Evolutionary conservation across 1,284 basidiomycete genomes (phyloP), one percentile per base, ranked within the genome.

Genomic region (Moniliophthora roreri): DNA sequence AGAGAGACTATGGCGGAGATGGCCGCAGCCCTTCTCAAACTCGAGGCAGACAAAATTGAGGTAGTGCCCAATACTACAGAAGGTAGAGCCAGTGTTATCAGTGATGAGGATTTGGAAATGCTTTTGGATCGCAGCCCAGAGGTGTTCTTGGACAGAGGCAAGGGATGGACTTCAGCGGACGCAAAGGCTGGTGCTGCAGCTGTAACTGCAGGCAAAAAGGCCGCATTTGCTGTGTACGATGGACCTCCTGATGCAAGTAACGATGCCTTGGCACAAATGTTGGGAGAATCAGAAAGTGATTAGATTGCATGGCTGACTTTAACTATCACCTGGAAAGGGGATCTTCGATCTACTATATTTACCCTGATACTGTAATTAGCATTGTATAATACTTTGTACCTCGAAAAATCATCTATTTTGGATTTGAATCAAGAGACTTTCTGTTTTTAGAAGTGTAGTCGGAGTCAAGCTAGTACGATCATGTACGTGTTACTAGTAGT

Each of bases 41-140:
- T 95, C 5, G 93, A 97, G 64, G 87, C 87, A 18, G 92, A 97
- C 70, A 88, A 93, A 65, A 93, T 97, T 56, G 84, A 91, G 52
- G 84, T 96, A n/a, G 91, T 93, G 13, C 80, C 83, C 10, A 82
- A 86, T 59, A 89, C 85, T 18, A 77, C 74, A 21, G 89, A 79
- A 56, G 85, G 82, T 28, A 84, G 82, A 63, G 74, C 76, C 28
- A 82, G 83, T 53, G 86, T 98, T 54, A 80, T 98, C 64, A 87
- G 85, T 58, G 89, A 96, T 57, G 79, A 78, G 40, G 90, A 96
- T 60, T 72, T 98, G 40, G 84, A 89, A 20, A 76, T 85, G 64
- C 72, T 98, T 51, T 75, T 98, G 35, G 94, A 98, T 63, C 79
- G 95, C 24, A 80, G 87, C 24, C 82, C 85, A 0, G 86, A 84